These are phyloP conservation scores for Carallia brachiata DNA, from an alignment of 345 rosid species.

Conservation along the genomic window DNA sequence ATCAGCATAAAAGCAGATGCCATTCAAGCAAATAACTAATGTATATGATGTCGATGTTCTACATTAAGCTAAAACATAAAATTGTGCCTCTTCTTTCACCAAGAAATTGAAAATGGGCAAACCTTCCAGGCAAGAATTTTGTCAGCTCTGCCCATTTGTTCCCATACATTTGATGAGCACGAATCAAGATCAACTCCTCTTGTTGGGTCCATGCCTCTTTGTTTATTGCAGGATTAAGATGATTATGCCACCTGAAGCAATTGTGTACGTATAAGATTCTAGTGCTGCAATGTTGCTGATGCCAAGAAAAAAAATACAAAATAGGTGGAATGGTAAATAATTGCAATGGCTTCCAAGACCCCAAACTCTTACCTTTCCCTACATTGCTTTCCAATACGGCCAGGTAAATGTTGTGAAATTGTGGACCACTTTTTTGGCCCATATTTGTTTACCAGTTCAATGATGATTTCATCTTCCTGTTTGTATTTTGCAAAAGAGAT, in stretches of 20 bases:
- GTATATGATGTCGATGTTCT: neutral
- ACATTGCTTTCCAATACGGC: slow-evolving; percentile 98
- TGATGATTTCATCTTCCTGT: slow-evolving; percentile 87
- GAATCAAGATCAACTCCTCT: slow-evolving; percentile 92
- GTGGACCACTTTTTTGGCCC: slow-evolving; percentile 99
- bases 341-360: neutral
- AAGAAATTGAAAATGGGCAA: slow-evolving; percentile 16
- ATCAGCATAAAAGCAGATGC: neutral
- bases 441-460: slow-evolving; percentile 68
- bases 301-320: neutral
- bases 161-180: slow-evolving; percentile 94
- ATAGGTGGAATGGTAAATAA: neutral
- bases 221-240: slow-evolving; percentile 92
- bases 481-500: slow-evolving; percentile 21
- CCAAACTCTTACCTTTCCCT: slow-evolving; percentile 67
- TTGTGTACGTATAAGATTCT: slow-evolving; percentile 10
- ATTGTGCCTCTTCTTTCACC: neutral
- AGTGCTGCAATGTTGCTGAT: slow-evolving; percentile 3
- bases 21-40: neutral
- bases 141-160: slow-evolving; percentile 99
- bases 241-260: slow-evolving; percentile 94
- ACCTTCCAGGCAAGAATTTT: slow-evolving; percentile 99
- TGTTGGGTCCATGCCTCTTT: slow-evolving; percentile 99
- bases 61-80: neutral
- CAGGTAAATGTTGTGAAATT: slow-evolving; percentile 90